Percentiles rank a stretch among this genome's conserved stretches.
phyloP scores from a whole-genome alignment of 1,139 yeast species.

The Sugiyamaella paludigena region DNA sequence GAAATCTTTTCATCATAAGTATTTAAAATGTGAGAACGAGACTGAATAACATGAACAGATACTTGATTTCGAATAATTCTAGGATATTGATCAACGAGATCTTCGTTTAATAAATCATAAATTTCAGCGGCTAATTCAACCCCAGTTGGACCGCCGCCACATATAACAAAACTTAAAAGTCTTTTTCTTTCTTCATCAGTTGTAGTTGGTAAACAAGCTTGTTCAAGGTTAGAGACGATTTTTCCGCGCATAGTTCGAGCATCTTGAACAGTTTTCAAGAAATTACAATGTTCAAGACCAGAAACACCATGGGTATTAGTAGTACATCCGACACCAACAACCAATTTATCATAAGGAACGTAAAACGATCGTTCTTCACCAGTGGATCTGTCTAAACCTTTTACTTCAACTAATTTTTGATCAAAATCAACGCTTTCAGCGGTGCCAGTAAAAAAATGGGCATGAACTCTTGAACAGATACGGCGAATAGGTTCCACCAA shows the following conservation, averaged over 20 bases:
- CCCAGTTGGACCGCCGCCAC: conserved; percentile 75
- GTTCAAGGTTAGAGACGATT: conserved; percentile 53
- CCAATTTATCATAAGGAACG: conserved; percentile 62
- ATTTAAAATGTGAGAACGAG: conserved; percentile 60
- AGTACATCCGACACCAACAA: conserved; percentile 62
- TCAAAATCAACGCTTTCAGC: conserved; percentile 54
- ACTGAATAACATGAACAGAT: conserved; percentile 62
- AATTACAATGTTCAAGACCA: conserved; percentile 56
- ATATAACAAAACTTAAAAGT: conserved; percentile 58
- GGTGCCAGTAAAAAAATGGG: conserved; percentile 56
- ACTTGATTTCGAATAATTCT: conserved; percentile 55
- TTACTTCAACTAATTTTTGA: conserved; percentile 53
- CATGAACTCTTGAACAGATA: conserved; percentile 47
- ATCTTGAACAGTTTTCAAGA: conserved; percentile 63
- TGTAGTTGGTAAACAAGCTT: conserved; percentile 60
- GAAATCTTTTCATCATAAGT: conserved; percentile 62
- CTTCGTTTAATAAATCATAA: conserved; percentile 59
- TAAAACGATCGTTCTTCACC: conserved; percentile 46
- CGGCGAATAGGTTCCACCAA: conserved; percentile 58
- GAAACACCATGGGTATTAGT: conserved; percentile 65
- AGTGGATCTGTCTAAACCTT: conserved; percentile 41
- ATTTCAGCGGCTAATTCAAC: conserved; percentile 68
- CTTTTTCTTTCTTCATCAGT: conserved; percentile 57
- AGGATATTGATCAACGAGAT: conserved; percentile 53
- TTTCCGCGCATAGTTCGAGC: conserved; percentile 55